Conservation (phyloP, 805 yeast species). For the Metschnikowia anglica region DNA sequence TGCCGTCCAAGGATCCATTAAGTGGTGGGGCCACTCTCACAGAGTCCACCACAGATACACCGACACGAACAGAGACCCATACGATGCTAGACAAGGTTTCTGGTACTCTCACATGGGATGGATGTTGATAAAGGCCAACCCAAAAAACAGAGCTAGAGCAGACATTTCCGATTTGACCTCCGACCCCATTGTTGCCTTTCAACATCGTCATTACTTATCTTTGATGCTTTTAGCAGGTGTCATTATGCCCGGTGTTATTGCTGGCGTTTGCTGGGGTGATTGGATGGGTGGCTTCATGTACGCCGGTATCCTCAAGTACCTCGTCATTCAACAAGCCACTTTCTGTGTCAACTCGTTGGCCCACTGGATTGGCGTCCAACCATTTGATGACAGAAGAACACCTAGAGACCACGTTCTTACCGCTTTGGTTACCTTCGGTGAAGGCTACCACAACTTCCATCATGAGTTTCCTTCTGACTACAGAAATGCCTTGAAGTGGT, state of each 20-base stretch:
- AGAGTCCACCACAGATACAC: conserved; percentile 86
- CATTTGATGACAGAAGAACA: conserved; percentile 83
- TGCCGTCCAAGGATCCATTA: conserved; percentile 79
- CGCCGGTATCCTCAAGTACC: conserved; percentile 70
- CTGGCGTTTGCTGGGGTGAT: conserved; percentile 31
- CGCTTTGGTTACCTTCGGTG: conserved; percentile 83
- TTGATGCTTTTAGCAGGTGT: conserved; percentile 62
- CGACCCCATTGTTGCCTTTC: conserved; percentile 78
- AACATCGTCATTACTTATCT: conserved; percentile 72
- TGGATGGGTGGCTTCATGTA: conserved; percentile 72
- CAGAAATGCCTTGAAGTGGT: conserved; percentile 85
- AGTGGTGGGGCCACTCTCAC: conserved; percentile 88
- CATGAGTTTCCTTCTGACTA: conserved; percentile 89
- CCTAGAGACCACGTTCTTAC: conserved; percentile 82
- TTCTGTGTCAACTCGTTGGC: conserved; percentile 85
- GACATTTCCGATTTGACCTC: conserved; percentile 73
- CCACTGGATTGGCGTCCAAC: conserved; percentile 84
- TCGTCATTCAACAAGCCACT: conserved; percentile 77
- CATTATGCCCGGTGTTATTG: conserved; percentile 55
- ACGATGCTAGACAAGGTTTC: conserved; percentile 80
- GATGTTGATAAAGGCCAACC: conserved; percentile 81
- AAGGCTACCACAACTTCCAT: conserved; percentile 88
- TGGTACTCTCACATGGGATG: conserved; percentile 86
- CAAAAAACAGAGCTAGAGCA: conserved; percentile 77
- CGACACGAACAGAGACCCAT: conserved; percentile 80